Conservation (phyloP, 306 rosid species). For the Castanea mollissima region DNA sequence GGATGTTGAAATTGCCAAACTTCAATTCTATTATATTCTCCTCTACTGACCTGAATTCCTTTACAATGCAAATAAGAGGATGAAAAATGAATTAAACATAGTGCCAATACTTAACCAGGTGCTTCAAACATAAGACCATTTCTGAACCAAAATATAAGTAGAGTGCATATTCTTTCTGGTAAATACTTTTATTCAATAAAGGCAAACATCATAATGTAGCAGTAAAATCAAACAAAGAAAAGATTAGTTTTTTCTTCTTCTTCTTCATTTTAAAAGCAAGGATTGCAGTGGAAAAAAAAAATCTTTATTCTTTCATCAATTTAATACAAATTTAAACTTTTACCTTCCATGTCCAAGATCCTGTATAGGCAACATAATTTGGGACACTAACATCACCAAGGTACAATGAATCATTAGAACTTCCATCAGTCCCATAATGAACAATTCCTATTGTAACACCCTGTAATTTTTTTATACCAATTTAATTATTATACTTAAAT, state of each 20-base stretch:
- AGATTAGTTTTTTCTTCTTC: not conserved
- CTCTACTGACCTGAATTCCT: conserved; percentile 15
- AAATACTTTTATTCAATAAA: not conserved
- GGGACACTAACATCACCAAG: conserved; percentile 23
- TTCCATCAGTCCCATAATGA: conserved; percentile 19
- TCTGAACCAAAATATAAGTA: not conserved
- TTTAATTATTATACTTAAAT: no score
- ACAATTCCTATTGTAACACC: not conserved
- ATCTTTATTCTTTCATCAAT: no score
- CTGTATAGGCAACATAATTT: conserved; percentile 10
- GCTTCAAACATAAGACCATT: not conserved
- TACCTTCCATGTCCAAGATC: conserved; percentile 25
- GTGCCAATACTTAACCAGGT: not conserved
- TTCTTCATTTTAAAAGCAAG: not conserved
- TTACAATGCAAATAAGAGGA: not conserved
- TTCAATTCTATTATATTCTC: conserved; percentile 1
- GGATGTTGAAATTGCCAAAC: conserved; percentile 14
- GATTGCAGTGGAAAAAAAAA: not conserved
- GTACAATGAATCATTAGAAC: conserved; percentile 13
- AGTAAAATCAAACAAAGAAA: not conserved
- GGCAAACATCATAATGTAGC: not conserved
- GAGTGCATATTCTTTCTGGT: not conserved
- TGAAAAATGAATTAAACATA: not conserved
- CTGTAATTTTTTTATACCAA: no score
- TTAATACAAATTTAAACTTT: not conserved